Percentiles rank a stretch among this genome's conserved stretches.
Evolutionary conservation across 2,329 filamentous ascomycete species (phyloP).

Genomic region (Drechslera avenae): DNA sequence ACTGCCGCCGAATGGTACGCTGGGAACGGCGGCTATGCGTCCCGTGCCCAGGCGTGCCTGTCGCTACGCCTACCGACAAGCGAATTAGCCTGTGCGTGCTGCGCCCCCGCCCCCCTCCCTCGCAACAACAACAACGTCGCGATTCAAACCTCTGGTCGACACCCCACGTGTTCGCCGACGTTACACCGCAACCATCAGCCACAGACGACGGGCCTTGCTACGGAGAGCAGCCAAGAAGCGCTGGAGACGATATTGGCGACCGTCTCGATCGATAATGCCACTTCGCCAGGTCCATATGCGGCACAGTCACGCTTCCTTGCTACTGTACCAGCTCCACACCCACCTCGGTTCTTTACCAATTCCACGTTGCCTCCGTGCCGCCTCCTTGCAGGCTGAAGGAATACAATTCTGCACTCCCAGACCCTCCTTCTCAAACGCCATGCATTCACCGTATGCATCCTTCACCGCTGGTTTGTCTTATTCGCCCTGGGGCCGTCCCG

Average conservation of each 20-base stretch:
- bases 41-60: background rate
- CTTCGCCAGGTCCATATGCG: background rate
- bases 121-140: background rate
- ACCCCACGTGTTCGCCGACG: slow-evolving; percentile 12
- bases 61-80: background rate
- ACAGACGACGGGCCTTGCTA: background rate
- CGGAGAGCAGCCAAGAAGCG: slow-evolving; percentile 1
- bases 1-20: too few species aligned
- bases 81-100: slow-evolving; percentile 2
- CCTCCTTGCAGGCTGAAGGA: background rate
- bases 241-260: background rate
- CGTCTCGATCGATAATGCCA: background rate
- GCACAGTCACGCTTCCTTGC: background rate
- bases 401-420: background rate
- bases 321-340: slow-evolving; percentile 1
- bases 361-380: background rate
- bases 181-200: slow-evolving; percentile 4
- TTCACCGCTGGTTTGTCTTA: slow-evolving; percentile 5
- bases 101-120: too few species aligned
- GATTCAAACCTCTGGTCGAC: background rate
- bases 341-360: background rate
- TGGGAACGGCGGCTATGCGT: background rate
- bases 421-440: background rate
- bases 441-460: background rate
- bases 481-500: background rate